Percentiles rank a stretch among this genome's conserved stretches.
Conservation (phyloP, 2,329 filamentous ascomycete species). For the Alternaria ethzedia region DNA sequence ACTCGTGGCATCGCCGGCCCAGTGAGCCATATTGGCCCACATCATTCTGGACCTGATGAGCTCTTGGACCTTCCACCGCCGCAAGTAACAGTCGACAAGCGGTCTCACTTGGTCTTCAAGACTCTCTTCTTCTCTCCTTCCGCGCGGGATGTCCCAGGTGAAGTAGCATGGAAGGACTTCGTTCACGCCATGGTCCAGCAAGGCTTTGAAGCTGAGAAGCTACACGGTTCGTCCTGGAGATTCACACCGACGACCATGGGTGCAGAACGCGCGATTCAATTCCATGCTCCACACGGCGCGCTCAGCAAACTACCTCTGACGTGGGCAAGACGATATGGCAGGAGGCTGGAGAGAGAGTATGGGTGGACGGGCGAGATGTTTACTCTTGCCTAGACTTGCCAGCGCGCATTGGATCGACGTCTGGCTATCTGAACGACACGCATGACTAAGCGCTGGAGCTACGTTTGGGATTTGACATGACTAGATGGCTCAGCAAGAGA, state of each 20-base stretch:
- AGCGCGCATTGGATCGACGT: not conserved
- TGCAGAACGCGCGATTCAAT: not conserved
- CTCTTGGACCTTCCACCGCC: too few species aligned
- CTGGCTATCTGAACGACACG: not conserved
- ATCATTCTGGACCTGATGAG: too few species aligned
- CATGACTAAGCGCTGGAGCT: not conserved
- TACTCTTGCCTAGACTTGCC: not conserved
- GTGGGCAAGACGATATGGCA: not conserved
- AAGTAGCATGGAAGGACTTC: not conserved
- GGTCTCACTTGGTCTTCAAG: not conserved
- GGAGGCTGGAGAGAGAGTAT: not conserved
- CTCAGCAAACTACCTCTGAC: not conserved
- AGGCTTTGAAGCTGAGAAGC: not conserved
- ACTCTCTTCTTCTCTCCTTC: not conserved
- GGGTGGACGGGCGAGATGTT: not conserved
- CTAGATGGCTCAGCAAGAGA: not conserved
- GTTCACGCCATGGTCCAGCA: not conserved
- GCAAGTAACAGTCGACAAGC: not conserved
- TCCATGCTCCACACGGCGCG: not conserved
- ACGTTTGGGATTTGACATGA: not conserved
- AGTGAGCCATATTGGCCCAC: too few species aligned
- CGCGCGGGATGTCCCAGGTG: not conserved
- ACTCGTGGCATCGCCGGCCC: too few species aligned
- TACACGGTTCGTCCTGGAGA: fast-evolving
- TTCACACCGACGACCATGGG: not conserved